Percentiles rank a stretch among this genome's conserved stretches.
phyloP scores from a whole-genome alignment of 768 basidiomycete genomes.

The Tricholoma saponaceum region DNA sequence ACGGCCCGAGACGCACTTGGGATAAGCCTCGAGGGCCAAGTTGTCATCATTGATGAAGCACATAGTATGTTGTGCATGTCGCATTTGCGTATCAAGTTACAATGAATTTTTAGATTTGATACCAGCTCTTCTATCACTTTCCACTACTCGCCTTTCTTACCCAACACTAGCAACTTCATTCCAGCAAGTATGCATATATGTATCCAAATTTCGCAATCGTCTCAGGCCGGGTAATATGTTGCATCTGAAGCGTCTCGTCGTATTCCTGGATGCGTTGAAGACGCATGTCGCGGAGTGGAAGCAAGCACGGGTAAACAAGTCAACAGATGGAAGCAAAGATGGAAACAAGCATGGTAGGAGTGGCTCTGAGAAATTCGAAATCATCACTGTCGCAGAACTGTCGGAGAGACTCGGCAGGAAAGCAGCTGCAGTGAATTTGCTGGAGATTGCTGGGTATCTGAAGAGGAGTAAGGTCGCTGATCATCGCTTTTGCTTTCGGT shows the following conservation, averaged over 20 bases:
- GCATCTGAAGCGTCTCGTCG: conserved; percentile 75
- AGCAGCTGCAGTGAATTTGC: conserved; percentile 72
- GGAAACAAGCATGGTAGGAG: background rate
- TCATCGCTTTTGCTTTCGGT: background rate
- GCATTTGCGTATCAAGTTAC: background rate
- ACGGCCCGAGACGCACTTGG: conserved; percentile 82
- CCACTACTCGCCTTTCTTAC: conserved; percentile 64
- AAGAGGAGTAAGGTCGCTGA: conserved; percentile 75
- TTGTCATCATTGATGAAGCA: conserved; percentile 93
- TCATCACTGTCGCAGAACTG: conserved; percentile 67
- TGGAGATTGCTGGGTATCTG: conserved; percentile 80
- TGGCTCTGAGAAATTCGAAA: conserved; percentile 36
- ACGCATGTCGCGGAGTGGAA: conserved; percentile 58
- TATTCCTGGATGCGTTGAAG: conserved; percentile 67
- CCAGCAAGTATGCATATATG: conserved; percentile 73
- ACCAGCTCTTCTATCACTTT: conserved; percentile 83
- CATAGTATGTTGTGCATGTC: conserved; percentile 65
- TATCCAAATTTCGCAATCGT: conserved; percentile 72
- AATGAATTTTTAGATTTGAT: conserved; percentile 63
- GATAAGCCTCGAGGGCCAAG: conserved; percentile 78
- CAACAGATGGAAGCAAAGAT: conserved; percentile 11
- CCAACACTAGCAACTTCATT: conserved; percentile 56
- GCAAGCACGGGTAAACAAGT: conserved; percentile 21
- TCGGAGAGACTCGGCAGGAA: conserved; percentile 62
- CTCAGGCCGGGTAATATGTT: conserved; percentile 70